These are phyloP conservation scores for Hemisphaericaspora nanyangensis DNA, from an alignment of 805 yeast species.

Conservation along the genomic window DNA sequence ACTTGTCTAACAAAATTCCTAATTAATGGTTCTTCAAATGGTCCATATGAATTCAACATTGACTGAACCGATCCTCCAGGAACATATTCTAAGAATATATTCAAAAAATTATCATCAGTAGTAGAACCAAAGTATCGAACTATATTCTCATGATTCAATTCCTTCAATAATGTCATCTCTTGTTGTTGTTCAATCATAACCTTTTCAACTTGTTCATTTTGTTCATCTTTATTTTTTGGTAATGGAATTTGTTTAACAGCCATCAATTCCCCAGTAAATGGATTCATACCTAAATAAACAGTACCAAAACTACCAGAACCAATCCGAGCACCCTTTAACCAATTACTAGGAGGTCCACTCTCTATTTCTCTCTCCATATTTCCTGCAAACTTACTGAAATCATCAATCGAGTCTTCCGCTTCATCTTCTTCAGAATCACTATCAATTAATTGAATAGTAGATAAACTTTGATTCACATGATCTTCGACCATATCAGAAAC, in stretches of 20 bases:
- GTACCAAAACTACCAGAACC: slow-evolving; percentile 96
- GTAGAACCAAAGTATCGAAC: slow-evolving; percentile 90
- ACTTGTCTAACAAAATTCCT: slow-evolving; percentile 73
- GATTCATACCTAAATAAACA: slow-evolving; percentile 88
- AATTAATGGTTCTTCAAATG: slow-evolving; percentile 74
- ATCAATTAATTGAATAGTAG: slow-evolving; percentile 46
- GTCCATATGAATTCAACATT: slow-evolving; percentile 69
- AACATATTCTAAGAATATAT: slow-evolving; percentile 72
- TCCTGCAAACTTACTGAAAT: slow-evolving; percentile 13
- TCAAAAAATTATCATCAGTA: slow-evolving; percentile 63
- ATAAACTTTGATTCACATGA: slow-evolving; percentile 28
- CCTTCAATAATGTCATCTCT: slow-evolving; percentile 75
- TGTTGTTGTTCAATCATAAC: slow-evolving; percentile 77
- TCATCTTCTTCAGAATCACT: slow-evolving; percentile 38
- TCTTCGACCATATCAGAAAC: slow-evolving; percentile 15
- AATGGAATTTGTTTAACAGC: slow-evolving; percentile 93
- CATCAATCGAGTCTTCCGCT: slow-evolving; percentile 36
- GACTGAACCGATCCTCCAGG: slow-evolving; percentile 56
- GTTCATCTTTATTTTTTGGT: slow-evolving; percentile 35
- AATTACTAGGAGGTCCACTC: slow-evolving; percentile 53
- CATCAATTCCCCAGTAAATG: slow-evolving; percentile 91
- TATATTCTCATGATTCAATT: slow-evolving; percentile 84
- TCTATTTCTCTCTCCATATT: neutral
- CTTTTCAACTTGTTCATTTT: slow-evolving; percentile 21
- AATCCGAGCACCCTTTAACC: slow-evolving; percentile 91